A percentile compares a stretch with the other conserved stretches of the same genome.
These are phyloP conservation scores for Neocatenulostroma microsporum DNA, from an alignment of 2,329 filamentous ascomycete species.

Conservation along the genomic window DNA sequence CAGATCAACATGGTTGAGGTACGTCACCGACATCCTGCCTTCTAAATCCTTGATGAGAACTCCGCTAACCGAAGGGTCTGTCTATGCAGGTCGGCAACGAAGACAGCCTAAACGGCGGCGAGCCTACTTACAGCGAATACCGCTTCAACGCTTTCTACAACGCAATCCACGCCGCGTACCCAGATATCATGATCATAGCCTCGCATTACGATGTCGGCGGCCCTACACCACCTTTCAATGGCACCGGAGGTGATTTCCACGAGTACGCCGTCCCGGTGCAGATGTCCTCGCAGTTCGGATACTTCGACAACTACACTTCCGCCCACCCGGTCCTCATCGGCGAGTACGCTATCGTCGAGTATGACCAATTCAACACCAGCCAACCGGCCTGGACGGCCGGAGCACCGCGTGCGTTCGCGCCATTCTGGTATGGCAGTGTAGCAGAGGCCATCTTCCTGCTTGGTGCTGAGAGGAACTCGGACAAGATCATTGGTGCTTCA, in stretches of 20 bases:
- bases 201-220: slow-evolving; percentile 32
- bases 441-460: slow-evolving; percentile 59
- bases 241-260: slow-evolving; percentile 26
- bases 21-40: slow-evolving; percentile 57
- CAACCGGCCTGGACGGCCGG: slow-evolving; percentile 34
- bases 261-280: slow-evolving; percentile 25
- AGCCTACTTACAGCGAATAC: slow-evolving; percentile 34
- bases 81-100: too few species aligned
- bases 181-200: slow-evolving; percentile 50
- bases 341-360: slow-evolving; percentile 47
- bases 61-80: too few species aligned
- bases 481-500: slow-evolving; percentile 48
- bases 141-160: slow-evolving; percentile 54
- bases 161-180: slow-evolving; percentile 50
- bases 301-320: slow-evolving; percentile 43
- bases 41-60: too few species aligned
- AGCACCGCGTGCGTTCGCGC: slow-evolving; percentile 38
- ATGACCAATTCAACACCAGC: slow-evolving; percentile 41
- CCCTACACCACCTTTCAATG: slow-evolving; percentile 15
- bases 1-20: slow-evolving; percentile 32
- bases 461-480: slow-evolving; percentile 57
- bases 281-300: slow-evolving; percentile 24
- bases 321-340: slow-evolving; percentile 34
- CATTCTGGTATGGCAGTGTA: slow-evolving; percentile 49
- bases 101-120: slow-evolving; percentile 49